Base-by-base conservation (phyloP, 208 protist species). In the Leishmania major region DNA sequence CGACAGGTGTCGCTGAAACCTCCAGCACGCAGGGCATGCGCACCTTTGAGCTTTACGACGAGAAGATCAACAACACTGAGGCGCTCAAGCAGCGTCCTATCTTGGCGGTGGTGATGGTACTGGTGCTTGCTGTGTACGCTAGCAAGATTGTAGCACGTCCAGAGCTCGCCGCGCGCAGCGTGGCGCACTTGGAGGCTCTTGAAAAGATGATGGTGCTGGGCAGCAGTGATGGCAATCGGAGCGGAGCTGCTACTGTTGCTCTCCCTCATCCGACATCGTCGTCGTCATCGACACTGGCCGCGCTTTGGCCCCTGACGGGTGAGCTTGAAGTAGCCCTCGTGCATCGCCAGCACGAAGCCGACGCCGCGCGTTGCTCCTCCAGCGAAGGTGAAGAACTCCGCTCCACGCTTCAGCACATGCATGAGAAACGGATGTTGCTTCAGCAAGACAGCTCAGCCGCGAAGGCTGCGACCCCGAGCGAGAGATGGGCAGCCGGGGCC, bases 331-430 rank as follows among this genome's bases (percentile, higher is more conserved):
- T 55, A 8, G 83, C 84, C 3, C 90, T 95, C 37, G 72, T 85
- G 71, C 81, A 78, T 31, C 89, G 85, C 2, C 90, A 95, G 77
- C 85, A 87, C 70, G 87, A 93, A 77, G 64, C 81, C 15, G 92
- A 95, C 78, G 89, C 83, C 11, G 53, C 43, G 47, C 83, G 87
- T 60, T 84, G 87, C 69, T 53, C 85, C 75, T 47, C 79, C 3
- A 31, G 1, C 17, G 78, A 84, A 3, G 88, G 88, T 6, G 47
- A 78, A 28, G 72, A 37, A 35, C 73, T 88, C 45, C 53, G 51
- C 28, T 19, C 11, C 25, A 76, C 60, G 13, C 75, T 90, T 70
- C 76, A 40, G 22, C 60, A 73, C 45, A 82, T 91, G 59, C 64
- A 55, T 60, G 57, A 83, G 43, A 77, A 79, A 19, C 82, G 77